A percentile compares a stretch with the other conserved stretches of the same genome.
Evolutionary conservation across 2,329 filamentous ascomycete genomes (phyloP).

Genomic region (Pseudogymnoascus verrucosus): DNA sequence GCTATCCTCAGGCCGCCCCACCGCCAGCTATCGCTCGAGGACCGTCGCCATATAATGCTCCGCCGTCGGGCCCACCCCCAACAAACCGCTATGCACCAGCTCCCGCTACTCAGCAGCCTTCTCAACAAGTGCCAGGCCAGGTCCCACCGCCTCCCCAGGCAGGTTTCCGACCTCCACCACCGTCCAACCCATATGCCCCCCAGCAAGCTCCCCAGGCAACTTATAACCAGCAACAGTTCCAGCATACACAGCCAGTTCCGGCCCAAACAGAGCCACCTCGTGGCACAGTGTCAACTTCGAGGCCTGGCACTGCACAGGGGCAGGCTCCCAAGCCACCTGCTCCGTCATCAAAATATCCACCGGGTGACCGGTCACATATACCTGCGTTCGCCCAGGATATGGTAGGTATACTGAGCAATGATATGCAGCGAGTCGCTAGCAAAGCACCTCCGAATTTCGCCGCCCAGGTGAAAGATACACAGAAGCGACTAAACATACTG

Average conservation of each 20-base stretch:
- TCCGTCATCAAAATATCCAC: slow-evolving; percentile 60
- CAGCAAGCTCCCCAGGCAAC: slow-evolving; percentile 15
- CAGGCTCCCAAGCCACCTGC: slow-evolving; percentile 41
- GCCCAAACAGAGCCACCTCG: slow-evolving; percentile 33
- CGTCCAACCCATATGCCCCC: slow-evolving; percentile 35
- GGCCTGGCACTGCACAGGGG: slow-evolving; percentile 33
- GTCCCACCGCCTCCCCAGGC: slow-evolving; percentile 34
- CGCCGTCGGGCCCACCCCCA: slow-evolving; percentile 61
- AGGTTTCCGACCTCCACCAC: slow-evolving; percentile 38
- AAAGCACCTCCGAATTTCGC: slow-evolving; percentile 83
- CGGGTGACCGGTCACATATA: slow-evolving; percentile 87
- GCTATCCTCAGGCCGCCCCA: slow-evolving; percentile 27
- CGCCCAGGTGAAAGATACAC: slow-evolving; percentile 83
- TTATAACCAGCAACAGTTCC: slow-evolving; percentile 35
- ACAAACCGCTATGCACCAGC: slow-evolving; percentile 69
- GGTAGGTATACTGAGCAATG: slow-evolving; percentile 70
- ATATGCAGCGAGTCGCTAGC: slow-evolving; percentile 82
- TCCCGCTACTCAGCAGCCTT: slow-evolving; percentile 47
- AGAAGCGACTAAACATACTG: slow-evolving; percentile 85
- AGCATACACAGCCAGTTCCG: slow-evolving; percentile 39
- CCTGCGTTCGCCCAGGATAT: slow-evolving; percentile 66
- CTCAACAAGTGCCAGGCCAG: slow-evolving; percentile 28
- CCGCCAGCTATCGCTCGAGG: slow-evolving; percentile 62
- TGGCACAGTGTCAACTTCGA: slow-evolving; percentile 33
- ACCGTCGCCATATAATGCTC: slow-evolving; percentile 78